Base-by-base conservation (phyloP, 331 rosid species). In the Malus hybrid region DNA sequence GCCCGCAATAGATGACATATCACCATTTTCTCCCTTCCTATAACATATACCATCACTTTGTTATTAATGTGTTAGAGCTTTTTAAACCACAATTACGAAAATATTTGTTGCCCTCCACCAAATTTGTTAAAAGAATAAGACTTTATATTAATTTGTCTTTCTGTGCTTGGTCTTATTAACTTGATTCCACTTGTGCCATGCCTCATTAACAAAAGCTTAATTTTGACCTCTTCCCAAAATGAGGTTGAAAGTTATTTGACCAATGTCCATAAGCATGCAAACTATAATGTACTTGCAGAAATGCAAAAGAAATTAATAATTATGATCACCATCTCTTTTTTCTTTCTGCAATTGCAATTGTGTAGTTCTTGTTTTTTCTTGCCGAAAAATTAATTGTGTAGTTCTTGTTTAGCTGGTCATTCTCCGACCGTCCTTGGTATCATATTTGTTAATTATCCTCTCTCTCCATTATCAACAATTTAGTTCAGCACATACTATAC, bases 221-320 rank as follows among this genome's bases (percentile, higher is more conserved):
- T 5, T 59, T 61, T 77, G 80, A 69, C 80, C 36, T 60, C 31
- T 77, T 77, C 80, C 42, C 39, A 31, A 39, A 33, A 77, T 31
- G 27, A 3, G 50, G 69, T 76, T 68, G 80, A 76, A 52, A 0
- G 64, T 59, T 59, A 34, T 14, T 77, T 77, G 76, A 61, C 80
- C 36, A 5, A 59, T 20, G 31, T 69, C n/a, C n/a, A 66, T 22
- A 6, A 50, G 56, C 57, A 52, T 42, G 46, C 46, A 42, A 42
- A 42, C 46, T 42, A 42, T 42, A 42, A 42, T 10, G 46, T 42
- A 42, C 46, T 42, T 42, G 46, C 46, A 42, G 13, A 42, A 42
- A 52, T 24, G 65, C 65, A 59, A 59, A 59, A 1, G 5, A 5
- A 10, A 24, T 1, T 6, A 52, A 52, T 52, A 52, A 52, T 52